Base-by-base conservation (phyloP, 2,329 filamentous ascomycete genomes). In the Herpotrichia juniperi region DNA sequence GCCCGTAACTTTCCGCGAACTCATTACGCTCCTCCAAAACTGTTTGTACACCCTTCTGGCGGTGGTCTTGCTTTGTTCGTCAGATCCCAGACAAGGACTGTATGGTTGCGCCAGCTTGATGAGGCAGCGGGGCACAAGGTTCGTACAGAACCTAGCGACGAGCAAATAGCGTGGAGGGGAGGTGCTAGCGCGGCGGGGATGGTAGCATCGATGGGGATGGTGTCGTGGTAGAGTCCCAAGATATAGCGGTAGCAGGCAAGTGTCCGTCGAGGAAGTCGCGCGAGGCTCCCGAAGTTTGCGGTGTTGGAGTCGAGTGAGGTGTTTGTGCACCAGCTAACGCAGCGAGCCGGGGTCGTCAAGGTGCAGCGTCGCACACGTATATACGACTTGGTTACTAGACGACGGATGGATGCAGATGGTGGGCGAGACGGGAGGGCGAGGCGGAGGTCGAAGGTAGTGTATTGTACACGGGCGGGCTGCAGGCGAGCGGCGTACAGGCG, bases 101-200 rank as follows among this genome's bases (percentile, higher is more conserved):
- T 66, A 59, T 49, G 66, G 62, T 62, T 70, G 67, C 67, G 72
- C 72, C 72, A 74, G 72, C 62, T 68, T 74, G 70, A 67, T 65
- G 57, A 51, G 46, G 46, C 49, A 17, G 40, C 42, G 62, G 51
- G 55, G 64, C 67, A 70, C 68, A 43, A 67, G 69, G 66, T 66
- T 67, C 69, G 58, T 53, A 53, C 46, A 53, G 69, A 70, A 72
- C 67, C 68, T 53, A 56, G 66, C 64, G 62, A 57, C 55, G 56
- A 57, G 57, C 46, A 22, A 53, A 58, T 56, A 61, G 51, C 49
- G 63, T 62, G 56, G 61, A 47, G 40, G 51, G 51, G 21, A 42
- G 43, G 42, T 30, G 42, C 19, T 65, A 69, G 47, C 54, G 63
- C 43, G 53, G 32, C 48, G 56, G 52, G 46, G 53, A 52, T 53